Base-by-base conservation (phyloP, 2,329 filamentous ascomycete species). In the Pleochaeta shiraiana region DNA sequence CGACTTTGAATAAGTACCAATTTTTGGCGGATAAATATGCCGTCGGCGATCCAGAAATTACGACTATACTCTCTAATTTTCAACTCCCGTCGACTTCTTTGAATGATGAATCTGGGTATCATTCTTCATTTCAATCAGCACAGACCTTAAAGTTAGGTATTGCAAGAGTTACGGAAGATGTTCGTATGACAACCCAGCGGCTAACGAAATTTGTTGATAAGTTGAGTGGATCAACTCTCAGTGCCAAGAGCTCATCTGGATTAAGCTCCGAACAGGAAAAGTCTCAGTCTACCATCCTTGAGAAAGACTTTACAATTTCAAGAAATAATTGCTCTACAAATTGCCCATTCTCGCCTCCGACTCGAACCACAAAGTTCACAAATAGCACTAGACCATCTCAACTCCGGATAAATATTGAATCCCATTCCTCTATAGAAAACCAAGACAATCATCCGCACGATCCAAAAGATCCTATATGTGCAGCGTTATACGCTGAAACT, bases 281-380 rank as follows among this genome's bases (percentile, higher is more conserved):
- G 21, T 81, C 83, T 67, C 78, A 82, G 73, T 84, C 83, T 64
- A 84, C 81, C 62, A 79, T 83, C 43, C 76, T 95, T 72, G 91
- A 95, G 76, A 87, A 87, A 75, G 91, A 96, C 75, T 96, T 95
- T 71, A 96, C 91, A 21, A 87, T 91, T 37, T 79, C 85, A 72
- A 91, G 91, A 66, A 89, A 84, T 71, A 88, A 87, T 70, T 88
- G 90, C 69, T 82, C 81, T 68, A 77, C 96, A 63, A 82, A 83
- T 69, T 96, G 91, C 75, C 91, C 91, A 0, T 95, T 95, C 74
- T 85, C 82, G 37, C 64, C 59, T 47, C 67, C 67, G 53, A 59
- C 45, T 64, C 62, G 65, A 7, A 43, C 14, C 12, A 12, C n/a
- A 3, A 43, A 43, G 9, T 19, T 19, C n/a, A 19, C 37, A 43